Evolutionary conservation across 805 yeast genomes (phyloP).

Genomic region (Wickerhamiella spandovensis): DNA sequence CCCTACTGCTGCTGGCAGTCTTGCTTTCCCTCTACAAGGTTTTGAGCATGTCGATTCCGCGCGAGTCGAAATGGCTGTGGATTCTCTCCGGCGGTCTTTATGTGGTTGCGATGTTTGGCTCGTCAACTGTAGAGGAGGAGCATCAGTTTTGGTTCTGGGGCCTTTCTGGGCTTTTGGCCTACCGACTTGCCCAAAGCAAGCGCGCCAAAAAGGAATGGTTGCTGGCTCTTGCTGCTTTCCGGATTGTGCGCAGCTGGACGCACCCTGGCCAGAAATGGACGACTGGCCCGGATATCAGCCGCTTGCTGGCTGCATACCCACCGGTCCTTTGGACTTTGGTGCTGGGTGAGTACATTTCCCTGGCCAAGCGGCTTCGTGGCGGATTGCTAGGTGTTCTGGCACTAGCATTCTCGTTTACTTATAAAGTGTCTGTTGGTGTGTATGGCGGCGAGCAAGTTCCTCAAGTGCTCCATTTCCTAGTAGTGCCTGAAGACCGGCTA

Average conservation of each 20-base stretch:
- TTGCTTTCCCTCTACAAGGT: constrained; percentile 22
- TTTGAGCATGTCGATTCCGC: constrained; percentile 7
- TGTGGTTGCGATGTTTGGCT: constrained; percentile 57
- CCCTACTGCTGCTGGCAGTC: constrained; percentile 23
- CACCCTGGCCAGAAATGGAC: constrained; percentile 77
- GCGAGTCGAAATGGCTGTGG: constrained; percentile 12
- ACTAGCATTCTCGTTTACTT: constrained; percentile 34
- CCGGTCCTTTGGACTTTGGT: constrained; percentile 13
- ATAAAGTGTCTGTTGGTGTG: constrained; percentile 40
- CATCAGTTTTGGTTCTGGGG: constrained; percentile 94
- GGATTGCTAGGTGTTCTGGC: constrained; percentile 30
- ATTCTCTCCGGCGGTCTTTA: constrained; percentile 27
- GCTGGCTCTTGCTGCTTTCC: constrained; percentile 19
- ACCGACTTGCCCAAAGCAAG: neutral
- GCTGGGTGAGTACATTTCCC: neutral
- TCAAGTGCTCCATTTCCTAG: constrained; percentile 19
- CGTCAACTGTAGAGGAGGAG: constrained; percentile 89
- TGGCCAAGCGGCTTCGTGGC: neutral
- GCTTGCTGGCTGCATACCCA: constrained; percentile 26
- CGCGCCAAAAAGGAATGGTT: constrained; percentile 8
- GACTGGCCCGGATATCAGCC: constrained; percentile 36
- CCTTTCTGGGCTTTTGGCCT: constrained; percentile 26
- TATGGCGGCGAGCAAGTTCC: constrained; percentile 47
- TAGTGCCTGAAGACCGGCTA: constrained; percentile 11
- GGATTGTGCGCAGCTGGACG: constrained; percentile 72